Base-by-base conservation (phyloP, 2,329 filamentous ascomycete species). In the Escovopsis sp. region DNA sequence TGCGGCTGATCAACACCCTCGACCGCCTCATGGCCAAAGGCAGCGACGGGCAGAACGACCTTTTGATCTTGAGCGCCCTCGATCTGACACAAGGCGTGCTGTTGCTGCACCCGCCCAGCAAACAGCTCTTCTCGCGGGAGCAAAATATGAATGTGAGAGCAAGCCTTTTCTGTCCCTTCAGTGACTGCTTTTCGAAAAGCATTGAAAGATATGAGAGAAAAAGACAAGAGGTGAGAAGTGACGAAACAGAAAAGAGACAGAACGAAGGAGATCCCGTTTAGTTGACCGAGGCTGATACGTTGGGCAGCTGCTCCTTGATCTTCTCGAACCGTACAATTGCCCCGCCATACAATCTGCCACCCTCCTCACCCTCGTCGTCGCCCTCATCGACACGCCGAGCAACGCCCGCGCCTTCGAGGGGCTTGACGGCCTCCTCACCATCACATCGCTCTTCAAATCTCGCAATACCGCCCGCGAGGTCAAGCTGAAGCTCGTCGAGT, bases 401-500 rank as follows among this genome's bases (percentile, higher is more conserved):
- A 96, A 94, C 58, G 92, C 84, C 1, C 82, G 90, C 41, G 82
- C 82, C 5, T 96, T 98, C 51, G 90, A 98, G 62, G 69, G 72
- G 37, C 79, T 94, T 45, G 88, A 96, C 53, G 90, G 90, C 37
- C 72, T 98, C 5, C 72, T 94, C 28, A 90, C 86, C 2, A 76
- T 96, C 31, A 94, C 88, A 2, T 88, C 82, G 9, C 70, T 96
- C 34, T 94, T 96, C 72, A 93, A 92, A 58, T 82, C 80, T 43
- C 77, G 85, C 41, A 75, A 77, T 44, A 94, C 88, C 4, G 76
- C 76, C 17, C 76, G 85, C 41, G 83, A 88, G 48, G 87, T 96
- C 45, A 94, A 94, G 63, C 72, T 94, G 52, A 90, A 93, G 57
- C 74, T 93, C n/a, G 79, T 94, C 46, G 90, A 96, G 57, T 96